Conservation (phyloP, 768 basidiomycete species). For the Boletus rubescentipes region DNA sequence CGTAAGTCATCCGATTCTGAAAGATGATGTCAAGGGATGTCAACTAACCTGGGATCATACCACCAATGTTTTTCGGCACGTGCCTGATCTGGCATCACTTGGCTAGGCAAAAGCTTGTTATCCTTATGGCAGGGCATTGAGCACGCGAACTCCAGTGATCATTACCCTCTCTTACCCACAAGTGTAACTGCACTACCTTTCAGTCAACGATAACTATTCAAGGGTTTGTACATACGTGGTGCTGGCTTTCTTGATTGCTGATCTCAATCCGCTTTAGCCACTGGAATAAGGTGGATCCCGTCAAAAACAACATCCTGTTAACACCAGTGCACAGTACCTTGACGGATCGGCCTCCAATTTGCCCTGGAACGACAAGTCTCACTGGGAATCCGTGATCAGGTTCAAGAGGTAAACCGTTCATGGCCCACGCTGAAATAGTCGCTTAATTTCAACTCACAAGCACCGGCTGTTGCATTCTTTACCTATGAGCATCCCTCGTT, state of each 20-base stretch:
- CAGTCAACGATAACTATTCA: not conserved
- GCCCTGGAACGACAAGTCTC: conserved; percentile 61
- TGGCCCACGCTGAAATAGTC: conserved; percentile 41
- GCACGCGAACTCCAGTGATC: not conserved
- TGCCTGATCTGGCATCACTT: conserved; percentile 51
- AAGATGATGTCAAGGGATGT: not conserved
- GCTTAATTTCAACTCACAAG: not conserved
- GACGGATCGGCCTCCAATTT: conserved; percentile 62
- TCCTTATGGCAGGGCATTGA: conserved; percentile 32
- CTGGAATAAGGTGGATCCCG: conserved; percentile 23
- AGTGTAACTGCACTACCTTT: conserved; percentile 31
- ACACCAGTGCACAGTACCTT: conserved; percentile 20
- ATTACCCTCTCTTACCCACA: conserved; percentile 26
- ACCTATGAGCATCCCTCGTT: conserved; percentile 51
- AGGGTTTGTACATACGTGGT: conserved; percentile 36
- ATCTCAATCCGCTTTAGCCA: conserved; percentile 60
- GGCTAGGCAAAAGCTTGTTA: conserved; percentile 61
- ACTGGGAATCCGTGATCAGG: conserved; percentile 68
- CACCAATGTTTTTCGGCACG: conserved; percentile 53
- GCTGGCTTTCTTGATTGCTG: conserved; percentile 49
- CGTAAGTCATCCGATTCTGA: not conserved
- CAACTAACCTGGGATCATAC: conserved; percentile 45
- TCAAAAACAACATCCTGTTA: not conserved
- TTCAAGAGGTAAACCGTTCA: conserved; percentile 58
- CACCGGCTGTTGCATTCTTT: not conserved